Conservation (phyloP, 371 early-diverging fungal species). For the Catenaria anguillulae region DNA sequence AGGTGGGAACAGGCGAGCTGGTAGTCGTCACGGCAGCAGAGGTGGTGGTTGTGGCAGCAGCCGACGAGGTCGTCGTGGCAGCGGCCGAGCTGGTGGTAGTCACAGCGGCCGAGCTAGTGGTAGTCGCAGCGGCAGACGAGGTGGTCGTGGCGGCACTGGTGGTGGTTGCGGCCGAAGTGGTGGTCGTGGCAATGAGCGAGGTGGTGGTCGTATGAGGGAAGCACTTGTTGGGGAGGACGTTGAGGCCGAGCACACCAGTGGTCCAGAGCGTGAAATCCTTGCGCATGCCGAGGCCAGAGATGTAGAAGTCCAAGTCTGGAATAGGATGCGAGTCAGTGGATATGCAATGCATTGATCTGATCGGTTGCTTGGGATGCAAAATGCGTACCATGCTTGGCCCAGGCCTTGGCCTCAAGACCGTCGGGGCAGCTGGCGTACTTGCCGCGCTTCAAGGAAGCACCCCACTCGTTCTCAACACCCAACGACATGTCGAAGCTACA, state of each 20-base stretch:
- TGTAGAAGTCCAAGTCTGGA: slow-evolving; percentile 5
- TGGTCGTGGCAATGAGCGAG: background rate
- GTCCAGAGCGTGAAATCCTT: background rate
- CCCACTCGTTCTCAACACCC: slow-evolving; percentile 5
- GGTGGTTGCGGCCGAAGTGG: background rate
- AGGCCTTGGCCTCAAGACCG: slow-evolving; percentile 4
- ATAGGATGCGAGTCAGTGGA: too few species aligned
- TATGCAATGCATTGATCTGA: too few species aligned
- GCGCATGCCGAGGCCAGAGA: background rate
- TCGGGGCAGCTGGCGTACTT: slow-evolving; percentile 8
- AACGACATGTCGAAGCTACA: background rate
- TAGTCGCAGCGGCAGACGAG: background rate
- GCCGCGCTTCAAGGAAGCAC: slow-evolving; percentile 6
- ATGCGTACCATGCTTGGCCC: slow-evolving; percentile 4
- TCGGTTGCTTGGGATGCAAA: too few species aligned
- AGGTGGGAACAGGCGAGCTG: background rate
- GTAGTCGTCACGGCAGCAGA: background rate
- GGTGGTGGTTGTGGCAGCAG: background rate
- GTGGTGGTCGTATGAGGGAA: background rate
- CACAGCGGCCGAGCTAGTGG: background rate
- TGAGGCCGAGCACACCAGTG: background rate
- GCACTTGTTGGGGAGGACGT: background rate
- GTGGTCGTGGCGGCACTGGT: background rate
- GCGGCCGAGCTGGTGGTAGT: background rate
- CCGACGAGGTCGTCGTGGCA: background rate